phyloP scores from a whole-genome alignment of 1,284 basidiomycete species.

The Cerrena zonata region DNA sequence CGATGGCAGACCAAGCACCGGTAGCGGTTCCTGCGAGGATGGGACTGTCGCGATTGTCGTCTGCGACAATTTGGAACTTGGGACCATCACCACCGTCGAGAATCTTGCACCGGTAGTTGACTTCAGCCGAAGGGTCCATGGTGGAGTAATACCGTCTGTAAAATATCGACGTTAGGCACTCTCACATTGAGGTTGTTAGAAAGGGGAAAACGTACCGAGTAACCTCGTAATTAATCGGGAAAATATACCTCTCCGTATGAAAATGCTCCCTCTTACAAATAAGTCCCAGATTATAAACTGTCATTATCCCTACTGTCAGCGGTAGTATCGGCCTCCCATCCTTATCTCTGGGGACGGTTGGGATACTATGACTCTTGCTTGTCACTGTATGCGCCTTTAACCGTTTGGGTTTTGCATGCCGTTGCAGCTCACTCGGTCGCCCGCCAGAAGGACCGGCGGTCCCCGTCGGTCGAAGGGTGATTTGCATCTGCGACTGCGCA shows the following conservation, averaged over 20 bases:
- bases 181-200: neutral
- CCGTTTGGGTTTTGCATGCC: constrained; percentile 60
- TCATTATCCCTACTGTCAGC: constrained; percentile 77
- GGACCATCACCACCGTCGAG: constrained; percentile 75
- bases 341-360: constrained; percentile 67
- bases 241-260: constrained; percentile 79
- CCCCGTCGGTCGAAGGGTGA: constrained; percentile 22
- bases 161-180: too few relatives aligned
- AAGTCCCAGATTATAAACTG: constrained; percentile 62
- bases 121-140: constrained; percentile 54
- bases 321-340: constrained; percentile 63
- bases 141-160: constrained; percentile 71
- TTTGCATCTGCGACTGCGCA: constrained; percentile 24
- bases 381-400: constrained; percentile 74
- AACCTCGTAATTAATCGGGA: constrained; percentile 78
- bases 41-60: constrained; percentile 59
- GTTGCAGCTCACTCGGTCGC: constrained; percentile 37
- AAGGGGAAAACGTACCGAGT: constrained; percentile 45
- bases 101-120: constrained; percentile 75
- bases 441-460: constrained; percentile 18
- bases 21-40: constrained; percentile 78
- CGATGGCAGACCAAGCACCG: constrained; percentile 75
- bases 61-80: constrained; percentile 73
- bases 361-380: constrained; percentile 67
- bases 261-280: constrained; percentile 77